Evolutionary conservation across 495 filamentous ascomycete species (phyloP).

Genomic region (Lophium mytilinum): DNA sequence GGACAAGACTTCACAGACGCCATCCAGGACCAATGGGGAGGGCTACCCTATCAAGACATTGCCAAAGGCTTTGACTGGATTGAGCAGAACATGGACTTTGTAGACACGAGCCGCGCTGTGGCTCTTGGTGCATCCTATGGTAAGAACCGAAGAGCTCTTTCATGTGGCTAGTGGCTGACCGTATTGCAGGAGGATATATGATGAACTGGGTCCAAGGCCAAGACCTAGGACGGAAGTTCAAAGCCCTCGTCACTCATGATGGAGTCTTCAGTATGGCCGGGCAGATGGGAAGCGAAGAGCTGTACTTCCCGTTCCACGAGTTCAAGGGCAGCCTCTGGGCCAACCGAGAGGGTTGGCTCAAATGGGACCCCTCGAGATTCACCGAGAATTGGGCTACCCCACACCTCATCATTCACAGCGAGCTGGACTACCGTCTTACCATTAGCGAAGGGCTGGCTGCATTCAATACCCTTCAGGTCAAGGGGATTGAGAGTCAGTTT

Average conservation of each 20-base stretch:
- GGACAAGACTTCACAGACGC: constrained; percentile 72
- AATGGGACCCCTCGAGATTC: constrained; percentile 72
- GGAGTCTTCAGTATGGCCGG: constrained; percentile 75
- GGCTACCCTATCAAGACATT: constrained; percentile 71
- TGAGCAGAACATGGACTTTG: constrained; percentile 58
- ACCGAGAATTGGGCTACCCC: constrained; percentile 75
- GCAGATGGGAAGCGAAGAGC: constrained; percentile 72
- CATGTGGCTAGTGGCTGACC: not conserved
- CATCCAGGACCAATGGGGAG: constrained; percentile 72
- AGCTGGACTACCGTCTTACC: constrained; percentile 83
- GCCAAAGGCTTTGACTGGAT: constrained; percentile 73
- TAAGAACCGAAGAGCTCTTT: constrained; percentile 8
- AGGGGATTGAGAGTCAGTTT: constrained; percentile 60
- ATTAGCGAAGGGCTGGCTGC: constrained; percentile 75
- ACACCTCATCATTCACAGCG: constrained; percentile 81
- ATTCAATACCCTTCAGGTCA: constrained; percentile 80
- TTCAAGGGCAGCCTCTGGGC: constrained; percentile 72
- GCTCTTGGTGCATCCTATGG: constrained; percentile 72
- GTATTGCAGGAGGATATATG: constrained; percentile 65
- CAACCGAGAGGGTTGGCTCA: constrained; percentile 60
- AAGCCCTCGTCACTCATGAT: constrained; percentile 85
- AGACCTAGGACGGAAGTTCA: constrained; percentile 66
- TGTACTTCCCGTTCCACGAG: constrained; percentile 83
- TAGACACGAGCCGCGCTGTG: constrained; percentile 70
- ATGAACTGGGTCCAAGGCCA: constrained; percentile 73